Evolutionary conservation across 768 basidiomycete genomes (phyloP).

Genomic region (Leucogyrophana mollusca): DNA sequence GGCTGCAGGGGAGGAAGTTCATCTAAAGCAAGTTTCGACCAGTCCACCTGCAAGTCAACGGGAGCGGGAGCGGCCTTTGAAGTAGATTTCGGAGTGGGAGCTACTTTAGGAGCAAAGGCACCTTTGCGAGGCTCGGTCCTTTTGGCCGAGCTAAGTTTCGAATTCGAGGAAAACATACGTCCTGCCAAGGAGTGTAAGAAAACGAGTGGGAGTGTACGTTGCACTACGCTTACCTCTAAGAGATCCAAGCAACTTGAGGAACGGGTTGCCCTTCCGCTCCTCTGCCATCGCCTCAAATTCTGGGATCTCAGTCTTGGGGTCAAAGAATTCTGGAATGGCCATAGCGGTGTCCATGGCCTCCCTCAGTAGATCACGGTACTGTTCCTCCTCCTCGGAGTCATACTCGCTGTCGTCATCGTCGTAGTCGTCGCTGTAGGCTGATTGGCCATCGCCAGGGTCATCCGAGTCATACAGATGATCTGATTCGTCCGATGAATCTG

Average conservation of each 20-base stretch:
- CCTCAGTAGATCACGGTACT: slow-evolving; percentile 55
- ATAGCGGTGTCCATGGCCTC: slow-evolving; percentile 74
- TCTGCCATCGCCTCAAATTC: slow-evolving; percentile 44
- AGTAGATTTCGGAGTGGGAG: slow-evolving; percentile 8
- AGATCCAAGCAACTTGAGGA: slow-evolving; percentile 73
- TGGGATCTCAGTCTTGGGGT: slow-evolving; percentile 44
- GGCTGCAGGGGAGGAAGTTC: slow-evolving; percentile 10
- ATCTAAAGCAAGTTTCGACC: slow-evolving; percentile 5
- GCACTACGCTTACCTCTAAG: slow-evolving; percentile 53
- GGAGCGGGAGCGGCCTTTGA: slow-evolving; percentile 9
- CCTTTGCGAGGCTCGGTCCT: slow-evolving; percentile 33
- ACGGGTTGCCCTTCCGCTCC: slow-evolving; percentile 68
- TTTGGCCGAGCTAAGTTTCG: slow-evolving; percentile 40
- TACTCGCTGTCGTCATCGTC: slow-evolving; percentile 46
- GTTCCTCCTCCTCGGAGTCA: slow-evolving; percentile 70
- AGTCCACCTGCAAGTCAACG: slow-evolving; percentile 3
- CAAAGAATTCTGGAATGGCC: slow-evolving; percentile 56
- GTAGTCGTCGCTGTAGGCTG: slow-evolving; percentile 27
- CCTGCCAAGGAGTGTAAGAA: slow-evolving; percentile 38
- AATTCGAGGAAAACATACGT: slow-evolving; percentile 56
- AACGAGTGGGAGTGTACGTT: neutral
- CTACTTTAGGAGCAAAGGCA: slow-evolving; percentile 19
- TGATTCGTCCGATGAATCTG: slow-evolving; percentile 50
- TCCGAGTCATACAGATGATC: slow-evolving; percentile 39
- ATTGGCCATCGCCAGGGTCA: slow-evolving; percentile 21